Evolutionary conservation across 371 early-diverging fungal species (phyloP).

Genomic region (Mortierella sp.): DNA sequence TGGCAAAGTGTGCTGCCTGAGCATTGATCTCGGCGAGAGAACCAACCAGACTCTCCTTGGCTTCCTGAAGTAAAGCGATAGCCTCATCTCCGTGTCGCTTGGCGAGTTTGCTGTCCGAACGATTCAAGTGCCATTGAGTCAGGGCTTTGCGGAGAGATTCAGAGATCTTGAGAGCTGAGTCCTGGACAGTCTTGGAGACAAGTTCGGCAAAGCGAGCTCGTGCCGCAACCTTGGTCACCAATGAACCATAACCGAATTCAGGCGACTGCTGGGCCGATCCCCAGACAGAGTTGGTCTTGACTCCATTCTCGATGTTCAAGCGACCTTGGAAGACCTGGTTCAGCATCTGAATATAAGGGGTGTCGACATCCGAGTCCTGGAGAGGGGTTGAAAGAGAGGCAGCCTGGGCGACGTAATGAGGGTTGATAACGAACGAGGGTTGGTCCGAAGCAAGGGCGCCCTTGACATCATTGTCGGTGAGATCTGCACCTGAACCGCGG

Average conservation of each 20-base stretch:
- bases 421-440: conserved; percentile 55
- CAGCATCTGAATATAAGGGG: conserved; percentile 85
- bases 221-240: conserved; percentile 74
- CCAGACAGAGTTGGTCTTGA: conserved; percentile 61
- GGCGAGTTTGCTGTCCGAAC: conserved; percentile 65
- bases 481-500: conserved; percentile 58
- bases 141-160: conserved; percentile 68
- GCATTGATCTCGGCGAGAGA: conserved; percentile 54
- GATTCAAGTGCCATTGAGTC: conserved; percentile 73
- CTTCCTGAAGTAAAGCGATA: conserved; percentile 51
- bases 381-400: conserved; percentile 16
- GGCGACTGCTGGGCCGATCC: conserved; percentile 74
- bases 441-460: conserved; percentile 48
- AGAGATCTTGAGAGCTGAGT: conserved; percentile 61
- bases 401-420: conserved; percentile 39
- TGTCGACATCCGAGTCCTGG: conserved; percentile 58
- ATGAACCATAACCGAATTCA: conserved; percentile 87
- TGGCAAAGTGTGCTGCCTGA: conserved; percentile 59
- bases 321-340: conserved; percentile 81
- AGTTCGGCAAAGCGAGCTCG: conserved; percentile 75
- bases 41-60: conserved; percentile 49
- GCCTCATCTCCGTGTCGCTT: conserved; percentile 60
- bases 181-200: conserved; percentile 66
- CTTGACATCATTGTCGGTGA: conserved; percentile 61
- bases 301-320: conserved; percentile 81